phyloP scores from a whole-genome alignment of 768 basidiomycete genomes.

The Lentinula detonsa region DNA sequence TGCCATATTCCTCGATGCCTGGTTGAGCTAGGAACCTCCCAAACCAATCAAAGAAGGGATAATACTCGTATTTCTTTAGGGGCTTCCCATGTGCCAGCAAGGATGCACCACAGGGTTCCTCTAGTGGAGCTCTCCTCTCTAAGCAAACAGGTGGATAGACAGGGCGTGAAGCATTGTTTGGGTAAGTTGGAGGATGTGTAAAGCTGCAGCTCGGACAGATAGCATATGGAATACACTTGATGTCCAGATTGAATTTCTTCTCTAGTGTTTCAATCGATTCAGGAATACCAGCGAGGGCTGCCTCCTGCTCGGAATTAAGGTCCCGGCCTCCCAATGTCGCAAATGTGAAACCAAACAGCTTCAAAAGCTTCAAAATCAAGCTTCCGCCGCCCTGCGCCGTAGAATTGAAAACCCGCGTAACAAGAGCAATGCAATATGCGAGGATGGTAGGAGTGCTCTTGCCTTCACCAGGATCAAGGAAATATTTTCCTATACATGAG shows the following conservation, averaged over 20 bases:
- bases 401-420: not conserved
- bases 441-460: not conserved
- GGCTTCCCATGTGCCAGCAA: not conserved
- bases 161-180: not conserved
- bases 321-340: not conserved
- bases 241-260: not conserved
- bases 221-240: not conserved
- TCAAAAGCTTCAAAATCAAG: not conserved
- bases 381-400: not conserved
- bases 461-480: not conserved
- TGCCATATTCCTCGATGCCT: not conserved
- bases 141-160: not conserved
- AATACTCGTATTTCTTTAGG: conserved; percentile 2
- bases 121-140: not conserved
- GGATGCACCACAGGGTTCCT: not conserved
- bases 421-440: conserved; percentile 1
- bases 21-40: conserved; percentile 1
- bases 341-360: not conserved
- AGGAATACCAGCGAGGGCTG: not conserved
- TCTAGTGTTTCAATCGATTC: not conserved
- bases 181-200: not conserved
- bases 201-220: not conserved
- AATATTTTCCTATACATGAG: not conserved
- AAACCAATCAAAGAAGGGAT: conserved; percentile 8
- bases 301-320: not conserved